Evolutionary conservation across 805 yeast genomes (phyloP).

Genomic region (Spathaspora gorwiae): DNA sequence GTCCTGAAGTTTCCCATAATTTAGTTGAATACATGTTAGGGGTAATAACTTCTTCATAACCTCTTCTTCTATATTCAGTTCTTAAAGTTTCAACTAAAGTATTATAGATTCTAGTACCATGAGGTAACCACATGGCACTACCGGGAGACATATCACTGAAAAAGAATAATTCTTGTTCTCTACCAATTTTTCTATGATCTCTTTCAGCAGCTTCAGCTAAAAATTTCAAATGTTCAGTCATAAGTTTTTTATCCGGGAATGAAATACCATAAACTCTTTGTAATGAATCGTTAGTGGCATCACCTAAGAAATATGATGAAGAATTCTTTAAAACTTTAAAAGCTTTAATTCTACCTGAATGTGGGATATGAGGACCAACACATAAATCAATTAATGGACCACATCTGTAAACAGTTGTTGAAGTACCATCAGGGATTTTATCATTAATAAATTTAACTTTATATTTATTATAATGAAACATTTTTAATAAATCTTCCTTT

Average conservation of each 20-base stretch:
- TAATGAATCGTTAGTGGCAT: constrained; percentile 84
- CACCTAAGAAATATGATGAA: constrained; percentile 93
- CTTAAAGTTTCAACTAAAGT: constrained; percentile 76
- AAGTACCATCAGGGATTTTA: constrained; percentile 92
- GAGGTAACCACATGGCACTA: constrained; percentile 97
- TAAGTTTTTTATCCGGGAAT: constrained; percentile 94
- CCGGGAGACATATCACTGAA: constrained; percentile 98
- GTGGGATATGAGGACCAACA: constrained; percentile 96
- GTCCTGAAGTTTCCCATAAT: constrained; percentile 98
- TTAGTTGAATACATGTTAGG: constrained; percentile 98
- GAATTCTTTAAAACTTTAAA: constrained; percentile 93
- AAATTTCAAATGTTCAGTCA: constrained; percentile 93
- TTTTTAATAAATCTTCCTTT: constrained; percentile 83
- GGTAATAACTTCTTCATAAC: constrained; percentile 96
- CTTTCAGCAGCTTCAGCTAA: constrained; percentile 93
- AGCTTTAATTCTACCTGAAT: constrained; percentile 94
- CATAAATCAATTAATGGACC: constrained; percentile 96
- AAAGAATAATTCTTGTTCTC: constrained; percentile 90
- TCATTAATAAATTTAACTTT: constrained; percentile 81
- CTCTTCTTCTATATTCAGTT: constrained; percentile 84
- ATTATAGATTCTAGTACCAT: constrained; percentile 96
- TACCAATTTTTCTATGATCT: constrained; percentile 95
- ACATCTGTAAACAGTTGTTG: constrained; percentile 96
- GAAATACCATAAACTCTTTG: constrained; percentile 98
- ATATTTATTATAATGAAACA: constrained; percentile 95